Evolutionary conservation across 495 filamentous ascomycete genomes (phyloP), one percentile per base, ranked within the genome.

Genomic region (Aspergillus indologenus): DNA sequence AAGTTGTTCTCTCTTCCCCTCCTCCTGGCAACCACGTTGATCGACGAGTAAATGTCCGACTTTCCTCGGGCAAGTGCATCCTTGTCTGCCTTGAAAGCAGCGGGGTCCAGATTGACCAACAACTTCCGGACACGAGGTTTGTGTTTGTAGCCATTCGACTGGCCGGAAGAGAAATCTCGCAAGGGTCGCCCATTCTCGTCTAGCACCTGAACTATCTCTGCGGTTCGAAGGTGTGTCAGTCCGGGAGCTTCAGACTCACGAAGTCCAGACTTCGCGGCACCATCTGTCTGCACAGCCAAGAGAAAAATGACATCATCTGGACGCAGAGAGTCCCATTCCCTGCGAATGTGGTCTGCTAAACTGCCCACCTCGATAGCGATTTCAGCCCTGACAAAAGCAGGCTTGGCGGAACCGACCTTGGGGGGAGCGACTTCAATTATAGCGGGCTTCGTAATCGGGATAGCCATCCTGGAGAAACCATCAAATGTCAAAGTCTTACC

Each of bases 1-100:
- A 97, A 99, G 70, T 98, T 99, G 69, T 99, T 99, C 68, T 98
- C 95, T 47, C 92, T 81, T 18, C 89, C 87, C 69, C 85, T 89
- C 54, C 94, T 84, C 34, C 93, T 88, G 26, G 96, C 81, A 51
- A 99, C 71, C 5, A 97, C 78, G 66, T 99, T 98, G 61, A 99
- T 87, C 23, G 79, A 77, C 40, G 94, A 87, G 66, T 97, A 96
- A 45, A 95, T 75, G 60, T 95, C 87, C 17, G 82, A 79, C 66
- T 88, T 88, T 29, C 88, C 89, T 54, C 78, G 79, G 5, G 79
- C 68, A 42, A 78, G 76, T 23, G 77, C 75, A 51, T 90, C 87
- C 57, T 83, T 83, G 75, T 99, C 94, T 22, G 82, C 78, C 63
- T 89, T 88, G 76, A 92, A 98, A 52, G 86, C 85, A 55, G 73